These are phyloP conservation scores for Endocalyx cinctus DNA, from an alignment of 2,329 filamentous ascomycete species.

Conservation along the genomic window DNA sequence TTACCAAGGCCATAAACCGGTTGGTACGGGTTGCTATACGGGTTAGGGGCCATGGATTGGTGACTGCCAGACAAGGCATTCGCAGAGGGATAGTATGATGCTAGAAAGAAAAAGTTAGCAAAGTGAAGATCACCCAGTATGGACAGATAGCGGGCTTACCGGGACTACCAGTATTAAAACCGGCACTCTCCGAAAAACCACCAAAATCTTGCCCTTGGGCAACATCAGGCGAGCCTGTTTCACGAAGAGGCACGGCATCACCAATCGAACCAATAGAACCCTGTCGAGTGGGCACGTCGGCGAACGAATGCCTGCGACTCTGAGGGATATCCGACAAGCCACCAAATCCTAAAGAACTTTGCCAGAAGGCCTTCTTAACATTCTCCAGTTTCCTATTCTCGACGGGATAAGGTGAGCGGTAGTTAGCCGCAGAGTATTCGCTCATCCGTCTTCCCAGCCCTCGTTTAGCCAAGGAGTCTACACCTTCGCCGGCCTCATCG, in stretches of 20 bases:
- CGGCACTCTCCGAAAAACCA: constrained; percentile 34
- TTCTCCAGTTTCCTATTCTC: constrained; percentile 62
- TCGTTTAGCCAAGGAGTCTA: constrained; percentile 42
- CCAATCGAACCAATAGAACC: constrained; percentile 58
- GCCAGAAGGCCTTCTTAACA: constrained; percentile 66
- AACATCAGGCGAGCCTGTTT: constrained; percentile 39
- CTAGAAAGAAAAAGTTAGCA: too few relatives aligned
- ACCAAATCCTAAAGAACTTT: constrained; percentile 64
- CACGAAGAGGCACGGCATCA: constrained; percentile 45
- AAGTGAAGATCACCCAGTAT: too few relatives aligned
- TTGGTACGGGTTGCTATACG: constrained; percentile 39
- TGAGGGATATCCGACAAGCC: constrained; percentile 60
- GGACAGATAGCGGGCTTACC: too few relatives aligned
- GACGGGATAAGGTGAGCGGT: constrained; percentile 44
- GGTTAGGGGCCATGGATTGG: constrained; percentile 32
- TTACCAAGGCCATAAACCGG: constrained; percentile 42
- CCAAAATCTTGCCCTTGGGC: constrained; percentile 39
- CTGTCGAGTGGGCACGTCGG: constrained; percentile 61
- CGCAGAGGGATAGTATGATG: constrained; percentile 34
- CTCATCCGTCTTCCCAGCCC: constrained; percentile 51
- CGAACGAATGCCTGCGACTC: constrained; percentile 77
- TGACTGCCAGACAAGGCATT: constrained; percentile 26
- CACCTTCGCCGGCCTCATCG: constrained; percentile 56
- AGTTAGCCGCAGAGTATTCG: constrained; percentile 45
- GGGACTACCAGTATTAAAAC: constrained; percentile 33